Evolutionary conservation across 768 basidiomycete species (phyloP), one percentile per base, ranked within the genome.

Genomic region (Psilocybe azurescens): DNA sequence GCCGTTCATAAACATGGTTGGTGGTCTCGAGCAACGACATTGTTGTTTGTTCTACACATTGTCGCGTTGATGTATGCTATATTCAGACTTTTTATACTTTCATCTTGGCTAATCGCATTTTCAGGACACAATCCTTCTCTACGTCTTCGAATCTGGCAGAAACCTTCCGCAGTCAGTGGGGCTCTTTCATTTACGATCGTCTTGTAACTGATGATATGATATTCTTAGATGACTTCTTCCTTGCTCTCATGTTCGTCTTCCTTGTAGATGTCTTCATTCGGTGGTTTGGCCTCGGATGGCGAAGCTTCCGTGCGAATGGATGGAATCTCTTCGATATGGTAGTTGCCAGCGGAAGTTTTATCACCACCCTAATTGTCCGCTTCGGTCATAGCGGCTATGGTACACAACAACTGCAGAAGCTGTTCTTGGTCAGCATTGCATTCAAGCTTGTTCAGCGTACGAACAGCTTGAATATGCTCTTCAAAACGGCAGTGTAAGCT

Each of bases 251-350:
- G 53, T 74, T 84, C 53, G 71, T 93, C 28, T 97, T 95, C 68
- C 77, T 88, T 36, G 61, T 92, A 60, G 96, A 99, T 72, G 88
- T 94, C 36, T 60, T 77, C 28, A 82, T 97, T 28, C 88, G 95
- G n/a, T 78, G 90, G 49, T 87, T 83, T 67, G 97, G 97, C 1
- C 83, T 98, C 2, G 95, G 96, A 1, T 90, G 89, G 87, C 74
- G 73, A 14, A 92, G 90, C 71, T 97, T 93, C 80, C 82, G 83
- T n/a, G 86, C 88, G 32, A 94, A 95, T 66, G 94, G 95, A 5
- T 98, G 97, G 96, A 97, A 97, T 71, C 68, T 95, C 1, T 98
- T 96, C 74, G 96, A 98, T 67, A 75, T 95, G 47, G 68, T 93
- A 13, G 89, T 93, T 28, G 88, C 94, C 16, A 79, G 77, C 2